Evolutionary conservation across 441 rosid species (phyloP).

Genomic region (Gossypium davidsonii): DNA sequence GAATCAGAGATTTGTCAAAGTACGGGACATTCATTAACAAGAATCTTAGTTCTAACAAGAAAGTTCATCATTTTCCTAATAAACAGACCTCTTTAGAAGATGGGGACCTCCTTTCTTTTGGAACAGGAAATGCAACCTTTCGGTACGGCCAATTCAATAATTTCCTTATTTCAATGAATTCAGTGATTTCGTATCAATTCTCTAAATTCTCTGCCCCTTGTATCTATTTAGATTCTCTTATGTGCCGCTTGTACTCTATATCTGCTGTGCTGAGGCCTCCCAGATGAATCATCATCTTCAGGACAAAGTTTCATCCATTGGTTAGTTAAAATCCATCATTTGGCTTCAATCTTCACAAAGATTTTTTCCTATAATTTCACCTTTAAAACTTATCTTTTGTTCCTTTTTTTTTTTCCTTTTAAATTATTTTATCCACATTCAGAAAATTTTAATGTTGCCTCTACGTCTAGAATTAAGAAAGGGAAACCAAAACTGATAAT

Average conservation of each 20-base stretch:
- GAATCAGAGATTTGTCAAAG: conserved; percentile 74
- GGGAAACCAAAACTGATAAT: background rate
- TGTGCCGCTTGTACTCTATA: conserved; percentile 48
- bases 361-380: background rate
- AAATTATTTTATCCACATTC: background rate
- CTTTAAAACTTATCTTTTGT: background rate
- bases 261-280: conserved; percentile 37
- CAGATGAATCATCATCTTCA: conserved; percentile 32
- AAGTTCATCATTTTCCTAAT: conserved; percentile 58
- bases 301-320: conserved; percentile 62
- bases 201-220: conserved; percentile 3
- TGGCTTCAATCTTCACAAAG: background rate
- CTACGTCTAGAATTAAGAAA: background rate
- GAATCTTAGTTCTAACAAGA: conserved; percentile 35
- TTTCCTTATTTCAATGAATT: background rate
- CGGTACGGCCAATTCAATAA: conserved; percentile 35
- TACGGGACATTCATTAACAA: conserved; percentile 75
- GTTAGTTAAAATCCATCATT: conserved; percentile 35
- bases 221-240: conserved; percentile 54
- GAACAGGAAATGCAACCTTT: conserved; percentile 74
- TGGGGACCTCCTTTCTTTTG: conserved; percentile 73
- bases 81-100: conserved; percentile 55
- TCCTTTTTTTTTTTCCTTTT: background rate
- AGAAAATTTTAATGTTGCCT: background rate
- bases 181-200: background rate